Conservation (phyloP, 139 green algal species). For the Coelastrella sp. region DNA sequence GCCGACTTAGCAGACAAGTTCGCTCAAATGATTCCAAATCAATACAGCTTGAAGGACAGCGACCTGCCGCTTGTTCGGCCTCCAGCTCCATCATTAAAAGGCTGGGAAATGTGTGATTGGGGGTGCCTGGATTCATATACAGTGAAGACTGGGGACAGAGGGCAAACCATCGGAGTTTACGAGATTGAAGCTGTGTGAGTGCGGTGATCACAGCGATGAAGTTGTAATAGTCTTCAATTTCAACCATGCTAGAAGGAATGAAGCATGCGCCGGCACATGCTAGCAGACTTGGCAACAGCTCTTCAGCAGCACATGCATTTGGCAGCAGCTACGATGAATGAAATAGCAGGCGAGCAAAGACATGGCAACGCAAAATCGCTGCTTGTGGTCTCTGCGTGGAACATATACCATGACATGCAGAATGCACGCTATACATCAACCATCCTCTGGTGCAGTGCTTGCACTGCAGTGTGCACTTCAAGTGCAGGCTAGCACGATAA, state of each 20-base stretch:
- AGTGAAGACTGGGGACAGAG: neutral
- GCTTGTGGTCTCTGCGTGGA: neutral
- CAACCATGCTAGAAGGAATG: neutral
- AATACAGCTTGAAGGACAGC: neutral
- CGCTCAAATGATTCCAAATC: neutral
- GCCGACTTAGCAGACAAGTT: neutral
- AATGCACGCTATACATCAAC: neutral
- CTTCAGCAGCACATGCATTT: neutral
- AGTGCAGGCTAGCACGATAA: too few species aligned
- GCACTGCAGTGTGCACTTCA: neutral
- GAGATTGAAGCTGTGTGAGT: neutral
- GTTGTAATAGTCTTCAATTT: neutral
- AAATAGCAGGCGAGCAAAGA: neutral
- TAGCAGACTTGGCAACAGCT: neutral
- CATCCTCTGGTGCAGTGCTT: neutral
- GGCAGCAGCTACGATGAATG: neutral
- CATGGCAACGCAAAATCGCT: too few species aligned
- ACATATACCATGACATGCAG: neutral
- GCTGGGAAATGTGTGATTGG: constrained; percentile 1
- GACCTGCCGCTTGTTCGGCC: neutral
- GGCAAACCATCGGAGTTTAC: neutral
- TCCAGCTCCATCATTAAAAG: neutral
- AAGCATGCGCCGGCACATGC: neutral
- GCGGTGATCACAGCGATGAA: neutral
- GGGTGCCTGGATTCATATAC: neutral